A percentile compares a stretch with the other conserved stretches of the same genome.
These are phyloP conservation scores for Ganoderma leucocontextum DNA, from an alignment of 1,284 basidiomycete species.

Conservation along the genomic window DNA sequence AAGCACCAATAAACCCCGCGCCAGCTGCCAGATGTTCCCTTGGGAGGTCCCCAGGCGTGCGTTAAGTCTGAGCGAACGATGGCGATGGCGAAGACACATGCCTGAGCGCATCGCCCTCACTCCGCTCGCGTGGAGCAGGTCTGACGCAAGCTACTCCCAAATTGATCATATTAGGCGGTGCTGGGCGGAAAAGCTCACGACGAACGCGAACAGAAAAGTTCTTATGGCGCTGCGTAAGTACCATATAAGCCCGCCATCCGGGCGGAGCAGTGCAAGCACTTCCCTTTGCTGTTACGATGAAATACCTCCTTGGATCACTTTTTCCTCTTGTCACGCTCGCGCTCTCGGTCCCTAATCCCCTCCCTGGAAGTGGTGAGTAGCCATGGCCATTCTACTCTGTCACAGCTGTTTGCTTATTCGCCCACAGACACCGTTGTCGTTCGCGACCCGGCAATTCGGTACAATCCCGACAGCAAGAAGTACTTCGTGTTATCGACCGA, in stretches of 20 bases:
- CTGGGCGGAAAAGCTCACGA: neutral
- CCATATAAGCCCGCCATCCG: neutral
- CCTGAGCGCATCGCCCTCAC: too few species aligned
- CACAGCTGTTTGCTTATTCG: too few species aligned
- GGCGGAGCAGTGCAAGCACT: neutral
- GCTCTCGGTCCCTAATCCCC: conserved; percentile 11
- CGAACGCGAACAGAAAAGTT: neutral
- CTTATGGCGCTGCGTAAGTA: neutral
- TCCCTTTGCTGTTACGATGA: conserved; percentile 1
- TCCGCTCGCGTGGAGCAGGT: neutral
- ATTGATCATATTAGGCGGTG: neutral
- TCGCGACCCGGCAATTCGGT: conserved; percentile 14
- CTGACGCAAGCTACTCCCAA: neutral
- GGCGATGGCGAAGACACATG: neutral
- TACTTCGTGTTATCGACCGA: conserved; percentile 19
- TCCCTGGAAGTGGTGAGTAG: conserved; percentile 14
- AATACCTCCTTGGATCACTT: conserved; percentile 5
- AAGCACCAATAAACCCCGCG: too few species aligned
- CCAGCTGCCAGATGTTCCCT: neutral
- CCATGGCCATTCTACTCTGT: neutral
- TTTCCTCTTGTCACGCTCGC: conserved; percentile 6
- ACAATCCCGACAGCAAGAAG: conserved; percentile 15
- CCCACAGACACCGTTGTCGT: conserved; percentile 1
- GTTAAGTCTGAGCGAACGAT: neutral
- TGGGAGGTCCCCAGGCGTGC: neutral